Evolutionary conservation across 805 yeast genomes (phyloP), one percentile per base, ranked within the genome.

Genomic region (Saccharomyces jurei): DNA sequence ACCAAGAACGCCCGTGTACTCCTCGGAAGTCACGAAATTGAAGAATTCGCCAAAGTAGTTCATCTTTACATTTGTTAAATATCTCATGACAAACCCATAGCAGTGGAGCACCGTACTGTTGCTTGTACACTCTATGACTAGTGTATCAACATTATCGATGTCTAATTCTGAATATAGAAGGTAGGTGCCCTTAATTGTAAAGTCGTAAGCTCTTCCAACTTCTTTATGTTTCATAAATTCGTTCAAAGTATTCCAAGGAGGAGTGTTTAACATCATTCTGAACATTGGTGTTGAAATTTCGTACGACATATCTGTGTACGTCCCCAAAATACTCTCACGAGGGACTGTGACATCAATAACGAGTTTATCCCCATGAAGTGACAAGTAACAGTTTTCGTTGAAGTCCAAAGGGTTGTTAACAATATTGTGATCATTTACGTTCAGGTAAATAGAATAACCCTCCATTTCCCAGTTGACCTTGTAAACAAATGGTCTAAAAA

Each of bases 221-320:
- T 79, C 78, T 21, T 78, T 80, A 11, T 78, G 71, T 49, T 78
- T 77, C 72, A 87, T 67, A 60, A 92, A 92, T 50, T 86, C 84
- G 53, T 83, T 80, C 27, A 83, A 73, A 0, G 98, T 91, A 64
- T 89, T 95, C 96, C 98, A 94, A 0, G 92, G 86, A 0, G 99
- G 98, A 0, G 94, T 81, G 54, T 83, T 86, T 2, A 91, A 67
- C 0, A 80, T 72, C 49, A 94, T 63, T 50, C 83, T 79, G 59
- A 89, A 81, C 50, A 71, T 71, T 0, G 87, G 81, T 0, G 96
- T 84, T 2, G 59, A 58, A 1, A 86, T 58, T 1, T 70, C 68
- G 60, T 77, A 88, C 14, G 76, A 71, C 14, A 86, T 73, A 0
- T 79, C 76, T 1, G 81, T 79, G 2, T 78, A 76, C 51, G 78